phyloP scores from a whole-genome alignment of 106 monocot genomes.

The Dendrobium officinale region DNA sequence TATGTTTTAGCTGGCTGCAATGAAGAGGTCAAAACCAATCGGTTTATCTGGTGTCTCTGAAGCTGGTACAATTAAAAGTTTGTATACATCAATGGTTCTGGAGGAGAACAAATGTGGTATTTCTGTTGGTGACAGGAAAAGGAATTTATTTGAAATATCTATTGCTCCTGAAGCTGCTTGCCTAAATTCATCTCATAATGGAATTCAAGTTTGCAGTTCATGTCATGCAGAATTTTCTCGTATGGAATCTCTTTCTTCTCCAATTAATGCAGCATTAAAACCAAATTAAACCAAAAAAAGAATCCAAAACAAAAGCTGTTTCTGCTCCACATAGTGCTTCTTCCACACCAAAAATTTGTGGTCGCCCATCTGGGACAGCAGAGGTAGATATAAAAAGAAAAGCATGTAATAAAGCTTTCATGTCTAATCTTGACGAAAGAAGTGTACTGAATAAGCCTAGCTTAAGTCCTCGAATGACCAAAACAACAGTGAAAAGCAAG shows the following conservation, averaged over 20 bases:
- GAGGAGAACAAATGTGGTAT: slow-evolving; percentile 25
- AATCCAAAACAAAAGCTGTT: slow-evolving; percentile 6
- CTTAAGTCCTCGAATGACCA: slow-evolving; percentile 4
- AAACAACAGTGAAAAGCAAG: slow-evolving; percentile 11
- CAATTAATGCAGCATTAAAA: slow-evolving; percentile 3
- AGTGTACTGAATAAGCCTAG: slow-evolving; percentile 4
- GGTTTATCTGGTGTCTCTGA: slow-evolving; percentile 42
- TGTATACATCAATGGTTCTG: slow-evolving; percentile 66
- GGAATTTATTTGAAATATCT: slow-evolving; percentile 34
- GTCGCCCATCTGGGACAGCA: neutral
- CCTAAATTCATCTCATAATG: slow-evolving; percentile 1
- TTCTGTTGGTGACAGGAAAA: slow-evolving; percentile 23
- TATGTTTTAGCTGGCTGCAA: slow-evolving; percentile 58
- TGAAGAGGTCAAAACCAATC: slow-evolving; percentile 54
- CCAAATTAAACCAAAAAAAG: slow-evolving; percentile 13
- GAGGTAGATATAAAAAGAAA: neutral
- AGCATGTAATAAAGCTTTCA: neutral
- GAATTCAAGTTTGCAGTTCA: slow-evolving; percentile 10
- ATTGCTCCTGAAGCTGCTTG: slow-evolving; percentile 29
- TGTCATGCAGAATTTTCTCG: slow-evolving; percentile 11
- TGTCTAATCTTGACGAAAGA: neutral
- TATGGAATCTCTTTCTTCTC: slow-evolving; percentile 16
- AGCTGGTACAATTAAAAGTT: slow-evolving; percentile 52
- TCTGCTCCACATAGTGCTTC: neutral
- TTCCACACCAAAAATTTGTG: neutral